Evolutionary conservation across 2,329 filamentous ascomycete genomes (phyloP), one percentile per base, ranked within the genome.

Genomic region (Pleomassaria siparia): DNA sequence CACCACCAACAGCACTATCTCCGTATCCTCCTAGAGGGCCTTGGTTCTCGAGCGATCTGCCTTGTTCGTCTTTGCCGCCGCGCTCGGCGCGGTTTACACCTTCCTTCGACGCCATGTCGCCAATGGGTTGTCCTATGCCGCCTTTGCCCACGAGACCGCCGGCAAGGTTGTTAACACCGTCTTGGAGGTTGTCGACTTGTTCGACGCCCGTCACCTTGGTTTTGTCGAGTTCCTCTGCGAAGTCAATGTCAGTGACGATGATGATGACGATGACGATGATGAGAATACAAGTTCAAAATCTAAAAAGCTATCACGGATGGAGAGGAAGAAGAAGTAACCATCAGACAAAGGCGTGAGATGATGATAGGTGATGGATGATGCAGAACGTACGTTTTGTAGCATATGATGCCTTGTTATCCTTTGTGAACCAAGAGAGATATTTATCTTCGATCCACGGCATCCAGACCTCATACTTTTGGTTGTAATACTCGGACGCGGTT

Each of bases 341-440:
- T 47, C 33, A 36, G 32, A 20, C 15, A 13, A 9, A 25, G 43
- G 33, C 18, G 36, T 16, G 20, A 28, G 40, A 33, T 20, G 24
- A 32, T 28, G 30, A n/a, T 33, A 22, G 32, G 28, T 37, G 41
- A 22, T 41, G 13, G 30, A 15, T n/a, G 10, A 26, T 18, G 24
- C 16, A n/a, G 21, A 32, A 67, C 73, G 26, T 68, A 88, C 86
- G 79, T 70, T 86, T 88, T 1, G 85, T 79, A 5, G 82, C 76
- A 61, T 89, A 89, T 64, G 81, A 85, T 4, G 85, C 81, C 72
- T 90, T 89, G 77, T 90, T 90, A 64, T 89, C 85, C 53, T 85
- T 86, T 60, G 85, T 87, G 70, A 89, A 89, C 77, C 82, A 89
- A 43, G 78, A 76, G 22, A 90, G 78, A 66, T 88, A 88, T 49